Evolutionary conservation across 2,329 filamentous ascomycete species (phyloP).

Genomic region (Falciphora oryzae): DNA sequence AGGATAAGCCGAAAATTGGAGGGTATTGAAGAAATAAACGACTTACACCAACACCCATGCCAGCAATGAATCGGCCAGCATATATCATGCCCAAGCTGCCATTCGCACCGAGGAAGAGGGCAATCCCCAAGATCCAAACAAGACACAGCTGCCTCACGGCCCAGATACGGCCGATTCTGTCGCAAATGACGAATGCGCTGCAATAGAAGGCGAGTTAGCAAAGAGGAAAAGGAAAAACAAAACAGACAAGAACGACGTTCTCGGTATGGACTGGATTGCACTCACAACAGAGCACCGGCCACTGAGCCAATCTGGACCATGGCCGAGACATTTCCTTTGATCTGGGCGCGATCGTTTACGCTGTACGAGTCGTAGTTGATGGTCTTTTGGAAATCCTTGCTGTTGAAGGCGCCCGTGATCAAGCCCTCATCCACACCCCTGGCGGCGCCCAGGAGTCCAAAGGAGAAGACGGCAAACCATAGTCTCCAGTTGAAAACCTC

Average conservation of each 20-base stretch:
- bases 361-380: slow-evolving; percentile 53
- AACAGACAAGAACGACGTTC: background rate
- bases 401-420: slow-evolving; percentile 65
- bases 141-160: slow-evolving; percentile 52
- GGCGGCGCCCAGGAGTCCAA: slow-evolving; percentile 70
- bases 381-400: slow-evolving; percentile 54
- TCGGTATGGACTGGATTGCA: background rate
- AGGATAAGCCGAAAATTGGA: background rate
- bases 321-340: slow-evolving; percentile 69
- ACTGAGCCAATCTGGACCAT: slow-evolving; percentile 81
- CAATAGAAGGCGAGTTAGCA: background rate
- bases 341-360: slow-evolving; percentile 52
- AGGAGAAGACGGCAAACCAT: slow-evolving; percentile 70
- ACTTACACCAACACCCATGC: slow-evolving; percentile 49
- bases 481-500: slow-evolving; percentile 72
- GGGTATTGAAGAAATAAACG: background rate
- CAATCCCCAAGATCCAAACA: slow-evolving; percentile 53
- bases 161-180: slow-evolving; percentile 57
- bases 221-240: background rate
- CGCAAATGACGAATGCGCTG: slow-evolving; percentile 53
- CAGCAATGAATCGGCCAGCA: slow-evolving; percentile 59
- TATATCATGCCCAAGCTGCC: slow-evolving; percentile 50
- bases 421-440: slow-evolving; percentile 77
- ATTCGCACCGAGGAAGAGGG: slow-evolving; percentile 50
- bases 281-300: slow-evolving; percentile 47